These are phyloP conservation scores for Solanum tarapatanum DNA, from an alignment of 257 asterid genomes.

Conservation along the genomic window DNA sequence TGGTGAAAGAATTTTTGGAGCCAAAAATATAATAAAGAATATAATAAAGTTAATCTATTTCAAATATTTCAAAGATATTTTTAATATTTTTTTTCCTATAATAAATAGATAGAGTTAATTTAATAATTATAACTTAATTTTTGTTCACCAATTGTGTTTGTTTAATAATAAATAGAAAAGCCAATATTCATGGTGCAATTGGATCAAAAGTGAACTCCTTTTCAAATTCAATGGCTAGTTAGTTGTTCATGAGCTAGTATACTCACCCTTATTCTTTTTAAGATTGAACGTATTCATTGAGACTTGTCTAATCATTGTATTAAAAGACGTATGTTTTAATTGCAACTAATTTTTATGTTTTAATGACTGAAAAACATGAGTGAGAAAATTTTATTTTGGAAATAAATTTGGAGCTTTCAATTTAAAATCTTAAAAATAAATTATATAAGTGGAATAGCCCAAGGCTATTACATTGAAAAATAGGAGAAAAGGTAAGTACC, in stretches of 20 bases:
- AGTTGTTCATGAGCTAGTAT: neutral
- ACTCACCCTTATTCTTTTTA: neutral
- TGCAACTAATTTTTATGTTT: too few relatives aligned
- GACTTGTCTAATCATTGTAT: neutral
- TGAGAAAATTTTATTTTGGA: too few relatives aligned
- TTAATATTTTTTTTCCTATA: neutral
- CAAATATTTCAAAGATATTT: neutral
- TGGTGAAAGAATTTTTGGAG: neutral
- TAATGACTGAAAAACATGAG: too few relatives aligned
- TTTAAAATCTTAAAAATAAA: too few relatives aligned
- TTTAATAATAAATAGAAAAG: constrained; percentile 3
- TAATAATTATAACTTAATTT: neutral
- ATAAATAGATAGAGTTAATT: neutral
- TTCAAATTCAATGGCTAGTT: neutral
- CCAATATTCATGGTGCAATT: constrained; percentile 12
- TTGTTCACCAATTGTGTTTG: neutral
- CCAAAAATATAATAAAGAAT: neutral
- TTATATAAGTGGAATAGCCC: too few relatives aligned
- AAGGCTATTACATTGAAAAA: too few relatives aligned
- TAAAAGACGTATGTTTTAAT: neutral
- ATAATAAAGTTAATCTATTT: neutral
- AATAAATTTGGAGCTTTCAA: too few relatives aligned
- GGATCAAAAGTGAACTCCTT: neutral
- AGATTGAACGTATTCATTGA: neutral
- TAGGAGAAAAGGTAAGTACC: too few relatives aligned